Percentiles rank a stretch among this genome's conserved stretches.
Conservation (phyloP, 257 asterid genomes). For the Solanum chmielewskii region DNA sequence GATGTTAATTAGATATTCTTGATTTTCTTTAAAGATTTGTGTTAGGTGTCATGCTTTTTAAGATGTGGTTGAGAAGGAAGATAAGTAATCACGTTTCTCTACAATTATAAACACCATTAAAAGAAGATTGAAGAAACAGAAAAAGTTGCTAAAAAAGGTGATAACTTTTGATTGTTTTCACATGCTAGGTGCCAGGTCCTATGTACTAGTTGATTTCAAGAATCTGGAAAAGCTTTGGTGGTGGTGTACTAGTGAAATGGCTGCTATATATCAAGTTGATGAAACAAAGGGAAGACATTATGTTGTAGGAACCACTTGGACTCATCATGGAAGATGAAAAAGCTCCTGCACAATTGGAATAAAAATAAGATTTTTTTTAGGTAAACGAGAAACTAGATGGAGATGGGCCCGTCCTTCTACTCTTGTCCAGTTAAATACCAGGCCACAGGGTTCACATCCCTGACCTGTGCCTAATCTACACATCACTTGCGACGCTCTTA, state of each 20-base stretch:
- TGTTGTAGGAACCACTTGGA: background rate
- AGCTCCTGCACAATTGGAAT: background rate
- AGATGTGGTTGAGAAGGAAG: conserved; percentile 21
- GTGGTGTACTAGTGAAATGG: background rate
- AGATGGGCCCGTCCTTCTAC: background rate
- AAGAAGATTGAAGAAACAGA: background rate
- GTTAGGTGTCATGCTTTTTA: conserved; percentile 48
- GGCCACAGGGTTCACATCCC: background rate
- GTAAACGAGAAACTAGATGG: background rate
- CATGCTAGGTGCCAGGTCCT: background rate
- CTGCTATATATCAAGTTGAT: background rate
- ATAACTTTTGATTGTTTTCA: background rate
- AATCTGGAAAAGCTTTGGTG: background rate
- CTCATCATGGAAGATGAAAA: background rate
- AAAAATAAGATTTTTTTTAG: background rate
- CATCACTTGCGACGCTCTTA: background rate
- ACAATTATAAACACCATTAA: background rate
- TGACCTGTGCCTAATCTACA: background rate
- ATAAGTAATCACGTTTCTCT: background rate
- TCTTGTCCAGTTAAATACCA: background rate
- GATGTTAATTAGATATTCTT: conserved; percentile 19
- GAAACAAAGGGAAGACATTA: background rate
- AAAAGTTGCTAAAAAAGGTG: background rate
- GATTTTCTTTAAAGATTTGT: conserved; percentile 12
- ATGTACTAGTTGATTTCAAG: background rate